Percentiles rank a stretch among this genome's conserved stretches.
phyloP scores from a whole-genome alignment of 1,284 basidiomycete genomes.

The Trichosporon faecale region DNA sequence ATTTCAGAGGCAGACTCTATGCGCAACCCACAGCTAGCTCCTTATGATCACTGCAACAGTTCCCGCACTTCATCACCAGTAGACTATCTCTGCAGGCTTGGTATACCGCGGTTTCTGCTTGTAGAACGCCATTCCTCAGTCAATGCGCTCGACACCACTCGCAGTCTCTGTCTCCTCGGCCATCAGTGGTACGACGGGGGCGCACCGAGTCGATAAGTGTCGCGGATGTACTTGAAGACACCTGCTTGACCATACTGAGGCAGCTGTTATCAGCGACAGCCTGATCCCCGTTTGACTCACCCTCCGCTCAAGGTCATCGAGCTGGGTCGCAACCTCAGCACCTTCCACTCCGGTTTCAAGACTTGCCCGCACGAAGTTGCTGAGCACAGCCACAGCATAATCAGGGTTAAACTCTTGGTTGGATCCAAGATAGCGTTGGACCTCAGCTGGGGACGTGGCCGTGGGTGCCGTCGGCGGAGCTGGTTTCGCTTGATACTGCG shows the following conservation, averaged over 20 bases:
- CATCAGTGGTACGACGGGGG: not conserved
- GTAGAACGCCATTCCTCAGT: too few relatives aligned
- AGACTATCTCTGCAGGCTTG: too few relatives aligned
- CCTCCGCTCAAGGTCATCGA: not conserved
- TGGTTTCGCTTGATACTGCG: conserved; percentile 16
- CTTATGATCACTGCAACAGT: too few relatives aligned
- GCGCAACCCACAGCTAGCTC: too few relatives aligned
- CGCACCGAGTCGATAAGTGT: not conserved
- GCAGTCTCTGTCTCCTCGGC: not conserved
- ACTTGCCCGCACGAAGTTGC: conserved; percentile 14
- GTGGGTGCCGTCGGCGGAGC: conserved; percentile 15
- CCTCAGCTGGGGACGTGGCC: conserved; percentile 12
- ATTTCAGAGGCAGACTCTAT: too few relatives aligned
- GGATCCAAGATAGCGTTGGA: conserved; percentile 16
- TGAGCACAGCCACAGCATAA: conserved; percentile 17
- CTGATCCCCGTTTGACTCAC: not conserved
- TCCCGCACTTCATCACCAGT: too few relatives aligned
- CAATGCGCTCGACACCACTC: too few relatives aligned
- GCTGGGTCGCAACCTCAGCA: not conserved
- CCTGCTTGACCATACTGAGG: not conserved
- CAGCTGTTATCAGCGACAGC: not conserved
- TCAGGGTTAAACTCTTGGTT: conserved; percentile 19
- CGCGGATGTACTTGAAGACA: not conserved
- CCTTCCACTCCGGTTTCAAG: not conserved
- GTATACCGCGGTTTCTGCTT: too few relatives aligned